Evolutionary conservation across 441 rosid genomes (phyloP), one percentile per base, ranked within the genome.

Genomic region (Erodium texanum): DNA sequence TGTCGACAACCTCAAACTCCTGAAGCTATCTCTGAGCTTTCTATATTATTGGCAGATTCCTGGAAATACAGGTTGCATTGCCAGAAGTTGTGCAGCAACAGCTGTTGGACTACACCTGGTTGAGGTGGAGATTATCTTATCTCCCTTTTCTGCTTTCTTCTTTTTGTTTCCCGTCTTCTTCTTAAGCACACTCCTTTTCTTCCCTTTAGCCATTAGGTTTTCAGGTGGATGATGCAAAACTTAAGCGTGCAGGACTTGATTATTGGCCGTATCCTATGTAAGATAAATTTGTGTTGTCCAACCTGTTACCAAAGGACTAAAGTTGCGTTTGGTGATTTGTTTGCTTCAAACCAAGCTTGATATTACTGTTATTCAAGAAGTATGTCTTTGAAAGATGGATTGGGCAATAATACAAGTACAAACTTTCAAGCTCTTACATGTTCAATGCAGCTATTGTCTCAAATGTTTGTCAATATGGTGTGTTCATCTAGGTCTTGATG

Each of bases 1-100:
- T 34, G 9, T 34, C 38, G 9, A 34, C 38, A 34, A 34, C 38
- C 38, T 34, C 38, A 34, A 34, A 34, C 38, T 65, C 73, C 67
- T 41, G 20, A 65, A 66, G 71, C 73, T 76, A 76, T 64, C 70
- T 68, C 73, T 75, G 71, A 77, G 74, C 67, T 76, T 76, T 75
- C 32, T 75, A 64, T 73, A 67, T 79, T 62, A 76, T 80, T 74
- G 74, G 72, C 87, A 93, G 98, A 93, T 90, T 78, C 97, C 97
- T 70, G 97, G 98, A 62, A 93, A 93, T 71, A 88, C 93, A 41
- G 97, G 98, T 71, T 90, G 97, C 90, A 90, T 90, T 75, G 98
- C 97, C 27, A 89, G 97, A 84, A 93, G 97, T 68, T 93, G 98
- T 76, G 98, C 97, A 1, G 97, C 96, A n/a, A 83, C 98, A 32